Conservation (phyloP, 495 filamentous ascomycete species). For the Aspergillus leporis region DNA sequence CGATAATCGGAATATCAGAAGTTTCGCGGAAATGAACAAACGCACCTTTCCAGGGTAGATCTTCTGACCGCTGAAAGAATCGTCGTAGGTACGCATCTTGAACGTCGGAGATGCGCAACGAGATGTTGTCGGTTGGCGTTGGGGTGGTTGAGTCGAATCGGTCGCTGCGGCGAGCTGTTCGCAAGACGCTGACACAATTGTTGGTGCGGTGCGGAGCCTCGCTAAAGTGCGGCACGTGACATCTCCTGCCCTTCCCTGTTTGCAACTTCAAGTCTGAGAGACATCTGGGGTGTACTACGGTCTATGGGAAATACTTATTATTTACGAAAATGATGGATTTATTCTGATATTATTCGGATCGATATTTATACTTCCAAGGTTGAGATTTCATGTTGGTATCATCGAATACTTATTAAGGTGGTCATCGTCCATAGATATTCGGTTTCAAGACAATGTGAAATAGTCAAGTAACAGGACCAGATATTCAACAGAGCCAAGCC, state of each 20-base stretch:
- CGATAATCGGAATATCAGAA: background rate
- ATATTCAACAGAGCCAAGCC: background rate
- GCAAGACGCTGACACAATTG: conserved; percentile 43
- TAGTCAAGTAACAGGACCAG: background rate
- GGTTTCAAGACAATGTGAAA: background rate
- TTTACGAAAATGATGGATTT: background rate
- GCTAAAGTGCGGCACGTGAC: conserved; percentile 51
- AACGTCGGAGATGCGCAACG: conserved; percentile 53
- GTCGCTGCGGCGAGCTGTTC: conserved; percentile 41
- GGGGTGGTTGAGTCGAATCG: conserved; percentile 50
- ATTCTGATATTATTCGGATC: background rate
- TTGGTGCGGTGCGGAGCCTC: conserved; percentile 48
- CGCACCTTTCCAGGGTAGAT: conserved; percentile 99
- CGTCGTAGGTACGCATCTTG: conserved; percentile 98
- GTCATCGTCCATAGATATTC: background rate
- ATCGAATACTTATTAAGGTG: background rate
- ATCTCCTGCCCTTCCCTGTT: conserved; percentile 40
- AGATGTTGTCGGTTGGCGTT: conserved; percentile 50
- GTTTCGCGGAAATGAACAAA: conserved; percentile 25
- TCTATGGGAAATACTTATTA: background rate
- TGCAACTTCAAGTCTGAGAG: conserved; percentile 2
- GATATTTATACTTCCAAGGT: background rate
- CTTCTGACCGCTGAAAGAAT: conserved; percentile 95
- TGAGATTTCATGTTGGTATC: background rate
- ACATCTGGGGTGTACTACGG: background rate